Base-by-base conservation (phyloP, 768 basidiomycete species). In the Epithele typhae region DNA sequence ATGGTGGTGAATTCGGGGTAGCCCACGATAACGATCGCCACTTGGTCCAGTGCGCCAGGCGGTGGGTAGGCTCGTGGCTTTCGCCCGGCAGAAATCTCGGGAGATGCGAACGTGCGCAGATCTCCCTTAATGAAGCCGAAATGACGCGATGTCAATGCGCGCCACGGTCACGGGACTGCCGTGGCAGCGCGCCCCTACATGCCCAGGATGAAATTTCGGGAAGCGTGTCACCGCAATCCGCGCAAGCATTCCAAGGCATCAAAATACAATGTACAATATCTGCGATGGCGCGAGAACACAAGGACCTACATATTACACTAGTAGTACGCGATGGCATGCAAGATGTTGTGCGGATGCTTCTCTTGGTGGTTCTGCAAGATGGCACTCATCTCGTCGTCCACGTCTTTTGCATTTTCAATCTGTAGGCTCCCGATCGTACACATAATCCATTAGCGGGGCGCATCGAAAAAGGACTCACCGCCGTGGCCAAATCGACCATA, bases 271-370 rank as follows among this genome's bases (percentile, higher is more conserved):
- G 32, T 33, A 33, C 32, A 32, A 32, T 33, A 17, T 8, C 17
- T 33, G n/a, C n/a, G n/a, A 30, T 30, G 14, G 27, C 27, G 14
- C 27, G 14, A 30, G 14, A 30, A 18, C 25, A 25, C 33, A 44
- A 44, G 33, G 23, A 36, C 23, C 21, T 44, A 44, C 33, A 24
- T 15, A 11, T 18, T 23, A n/a, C 14, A 38, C 73, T 71, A 99
- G 66, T 94, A 98, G 66, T 86, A 98, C 25, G 82, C 89, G 30
- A 98, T 87, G 5, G 88, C 85, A 61, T 97, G 95, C 33, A 98
- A 72, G 19, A 98, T 70, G 63, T 79, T 83, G 65, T 98, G 96
- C 1, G 96, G 92, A 60, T 97, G 93, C 34, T 81, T 86, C 43
- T 91, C 88, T 60, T 91, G 82, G 55, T 98, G 96, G 10, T 63